Percentiles rank a stretch among this genome's conserved stretches.
Evolutionary conservation across 192 early-diverging fungal genomes (phyloP).

Genomic region (Bifiguratus adelaidae): DNA sequence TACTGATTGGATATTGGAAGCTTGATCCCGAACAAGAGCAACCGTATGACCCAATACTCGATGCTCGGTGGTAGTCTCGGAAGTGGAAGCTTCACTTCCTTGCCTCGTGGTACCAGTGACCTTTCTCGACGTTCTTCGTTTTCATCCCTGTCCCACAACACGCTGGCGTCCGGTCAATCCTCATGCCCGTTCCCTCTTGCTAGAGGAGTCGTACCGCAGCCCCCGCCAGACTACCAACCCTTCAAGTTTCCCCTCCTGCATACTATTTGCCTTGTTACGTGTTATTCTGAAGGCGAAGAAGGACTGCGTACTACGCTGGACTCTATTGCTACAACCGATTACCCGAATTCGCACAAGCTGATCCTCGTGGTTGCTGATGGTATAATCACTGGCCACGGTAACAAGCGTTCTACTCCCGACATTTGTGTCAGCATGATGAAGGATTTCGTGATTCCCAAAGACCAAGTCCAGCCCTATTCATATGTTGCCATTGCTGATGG

Average conservation of each 20-base stretch:
- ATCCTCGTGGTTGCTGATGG: constrained; percentile 86
- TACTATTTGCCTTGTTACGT: constrained; percentile 67
- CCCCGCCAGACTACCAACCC: constrained; percentile 24
- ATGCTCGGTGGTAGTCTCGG: no score
- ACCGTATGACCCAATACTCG: no score
- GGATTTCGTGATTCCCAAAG: constrained; percentile 38
- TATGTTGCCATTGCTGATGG: constrained; percentile 67
- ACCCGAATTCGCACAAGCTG: constrained; percentile 74
- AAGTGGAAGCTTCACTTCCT: no score
- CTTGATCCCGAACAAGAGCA: no score
- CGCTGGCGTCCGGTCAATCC: neutral
- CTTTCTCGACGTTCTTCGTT: neutral
- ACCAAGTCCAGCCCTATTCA: constrained; percentile 56
- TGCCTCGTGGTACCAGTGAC: no score
- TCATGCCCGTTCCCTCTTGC: constrained; percentile 7
- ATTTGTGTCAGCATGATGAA: constrained; percentile 65
- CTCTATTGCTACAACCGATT: constrained; percentile 67
- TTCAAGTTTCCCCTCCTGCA: constrained; percentile 38
- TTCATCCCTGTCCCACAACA: neutral
- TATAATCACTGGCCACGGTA: constrained; percentile 70
- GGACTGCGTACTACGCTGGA: constrained; percentile 71
- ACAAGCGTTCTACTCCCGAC: constrained; percentile 61
- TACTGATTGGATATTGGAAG: no score
- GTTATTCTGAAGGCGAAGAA: constrained; percentile 77
- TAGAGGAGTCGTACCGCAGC: constrained; percentile 12